Evolutionary conservation across 2,329 filamentous ascomycete genomes (phyloP).

Genomic region (Fusarium nelsonii): DNA sequence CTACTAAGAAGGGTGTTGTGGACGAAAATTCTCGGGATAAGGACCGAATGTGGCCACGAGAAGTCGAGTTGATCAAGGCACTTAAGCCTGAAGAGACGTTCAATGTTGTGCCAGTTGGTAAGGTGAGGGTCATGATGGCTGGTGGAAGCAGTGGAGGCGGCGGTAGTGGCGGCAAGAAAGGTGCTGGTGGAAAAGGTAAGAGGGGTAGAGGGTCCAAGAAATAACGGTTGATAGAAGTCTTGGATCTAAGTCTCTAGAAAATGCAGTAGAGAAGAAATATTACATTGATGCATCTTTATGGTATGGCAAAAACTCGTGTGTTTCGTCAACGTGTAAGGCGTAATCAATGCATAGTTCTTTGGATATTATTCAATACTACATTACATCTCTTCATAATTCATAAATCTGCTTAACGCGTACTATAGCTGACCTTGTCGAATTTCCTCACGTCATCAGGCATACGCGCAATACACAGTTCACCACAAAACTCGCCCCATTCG

Average conservation of each 20-base stretch:
- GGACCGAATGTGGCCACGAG: constrained; percentile 85
- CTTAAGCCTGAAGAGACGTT: constrained; percentile 86
- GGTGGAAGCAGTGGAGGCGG: constrained; percentile 55
- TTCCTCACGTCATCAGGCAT: constrained; percentile 70
- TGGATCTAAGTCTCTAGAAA: background rate
- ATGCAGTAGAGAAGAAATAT: constrained; percentile 6
- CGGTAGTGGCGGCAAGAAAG: constrained; percentile 57
- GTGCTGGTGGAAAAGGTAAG: constrained; percentile 52
- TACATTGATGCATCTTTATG: constrained; percentile 13
- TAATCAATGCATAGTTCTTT: constrained; percentile 16
- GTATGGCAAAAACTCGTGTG: constrained; percentile 13
- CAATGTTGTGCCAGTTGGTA: constrained; percentile 83
- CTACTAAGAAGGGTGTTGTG: constrained; percentile 67
- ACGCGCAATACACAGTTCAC: constrained; percentile 73
- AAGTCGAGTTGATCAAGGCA: constrained; percentile 84
- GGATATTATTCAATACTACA: constrained; percentile 4
- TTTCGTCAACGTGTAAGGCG: constrained; percentile 20
- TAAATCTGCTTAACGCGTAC: constrained; percentile 21
- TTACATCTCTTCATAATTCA: constrained; percentile 21
- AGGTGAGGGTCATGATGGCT: constrained; percentile 81
- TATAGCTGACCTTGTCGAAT: constrained; percentile 57
- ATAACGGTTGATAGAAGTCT: constrained; percentile 29
- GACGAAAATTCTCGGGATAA: constrained; percentile 71
- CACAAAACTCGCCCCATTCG: constrained; percentile 82
- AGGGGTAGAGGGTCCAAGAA: constrained; percentile 61